Evolutionary conservation across 2,329 filamentous ascomycete species (phyloP), one percentile per base, ranked within the genome.

Genomic region (Penicillium occitanis): DNA sequence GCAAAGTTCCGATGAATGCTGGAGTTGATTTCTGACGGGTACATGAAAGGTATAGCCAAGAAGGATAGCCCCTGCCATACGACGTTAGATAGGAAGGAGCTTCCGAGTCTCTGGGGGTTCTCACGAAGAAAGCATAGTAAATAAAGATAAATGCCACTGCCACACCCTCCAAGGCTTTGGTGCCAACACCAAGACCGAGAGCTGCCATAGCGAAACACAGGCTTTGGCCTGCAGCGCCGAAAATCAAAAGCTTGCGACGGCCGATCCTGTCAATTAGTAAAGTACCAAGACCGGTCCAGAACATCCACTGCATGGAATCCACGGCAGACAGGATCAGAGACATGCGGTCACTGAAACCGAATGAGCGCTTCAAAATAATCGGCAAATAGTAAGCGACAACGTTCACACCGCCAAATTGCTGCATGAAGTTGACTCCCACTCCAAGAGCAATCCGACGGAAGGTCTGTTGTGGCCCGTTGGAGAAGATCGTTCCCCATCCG

Each of bases 191-290:
- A 1, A 79, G 74, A 0, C 77, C 74, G 30, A 79, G 78, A 2
- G 79, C 75, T 44, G 82, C 81, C 19, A 79, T 71, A 46, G 77
- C 76, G 76, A 79, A 82, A 70, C 80, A 84, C 14, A 78, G 78
- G 1, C 76, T 79, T 66, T 79, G 82, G 17, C 80, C 82, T 4
- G 74, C 74, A 58, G 80, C 79, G 5, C 76, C 78, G 37, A 67
- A 70, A 75, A 82, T 80, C 79, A 82, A 46, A 40, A 60, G 57
- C 14, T 44, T 44, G 17, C 44, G 17, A 46, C 28, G 51, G 14
- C 58, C 58, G 10, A 60, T 25, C 22, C 58, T 19, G n/a, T 60
- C 58, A 40, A 60, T 28, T 7, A 60, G 6, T 2, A 61, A 22
- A 4, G n/a, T 13, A 17, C 40, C 40, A 48, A 48, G 25, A 3